Base-by-base conservation (phyloP, 1,284 basidiomycete genomes). In the Leccinum pallidistipes region DNA sequence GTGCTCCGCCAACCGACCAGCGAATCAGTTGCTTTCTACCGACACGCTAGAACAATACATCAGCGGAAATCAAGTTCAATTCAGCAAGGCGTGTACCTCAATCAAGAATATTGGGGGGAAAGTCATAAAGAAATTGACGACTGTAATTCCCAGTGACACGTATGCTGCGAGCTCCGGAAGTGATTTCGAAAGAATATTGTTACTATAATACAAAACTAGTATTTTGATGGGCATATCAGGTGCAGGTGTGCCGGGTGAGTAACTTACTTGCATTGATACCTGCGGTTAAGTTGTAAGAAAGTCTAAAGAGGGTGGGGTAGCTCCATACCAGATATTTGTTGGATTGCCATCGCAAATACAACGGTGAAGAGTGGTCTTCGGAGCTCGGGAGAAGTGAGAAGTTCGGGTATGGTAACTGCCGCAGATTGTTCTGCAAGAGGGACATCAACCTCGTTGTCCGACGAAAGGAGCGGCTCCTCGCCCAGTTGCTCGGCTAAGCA, bases 121-220 rank as follows among this genome's bases (percentile, higher is more conserved):
- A 0, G 90, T 91, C 88, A 90, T 89, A 62, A 88, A 65, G 45
- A 82, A 90, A 73, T 97, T 98, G 60, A 95, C 85, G 36, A 94
- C 74, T 0, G 94, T 88, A 60, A 93, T 90, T 18, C 85, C 87
- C 4, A 94, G 73, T 1, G 92, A 93, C 29, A 93, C 81, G 67
- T 90, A 92, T 24, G 90, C 87, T 0, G 91, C 94, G 14, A 88
- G 74, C 11, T 88, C 83, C 9, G 94, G 92, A 55, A 96, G 76
- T 3, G 92, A 83, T 56, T 87, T 86, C 9, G 87, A 84, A 14
- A 97, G 82, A 57, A 97, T 94, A 45, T 88, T 85, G 63, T 94
- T 95, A 74, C 92, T 94, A 77, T 95, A 96, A 73, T 94, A 96
- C 56, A 95, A 78, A 31, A 95, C 94, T 78, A 79, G 77, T 66